A percentile compares a stretch with the other conserved stretches of the same genome.
These are phyloP conservation scores for Neophaeococcomyces aloes DNA, from an alignment of 2,329 filamentous ascomycete genomes.

Conservation along the genomic window DNA sequence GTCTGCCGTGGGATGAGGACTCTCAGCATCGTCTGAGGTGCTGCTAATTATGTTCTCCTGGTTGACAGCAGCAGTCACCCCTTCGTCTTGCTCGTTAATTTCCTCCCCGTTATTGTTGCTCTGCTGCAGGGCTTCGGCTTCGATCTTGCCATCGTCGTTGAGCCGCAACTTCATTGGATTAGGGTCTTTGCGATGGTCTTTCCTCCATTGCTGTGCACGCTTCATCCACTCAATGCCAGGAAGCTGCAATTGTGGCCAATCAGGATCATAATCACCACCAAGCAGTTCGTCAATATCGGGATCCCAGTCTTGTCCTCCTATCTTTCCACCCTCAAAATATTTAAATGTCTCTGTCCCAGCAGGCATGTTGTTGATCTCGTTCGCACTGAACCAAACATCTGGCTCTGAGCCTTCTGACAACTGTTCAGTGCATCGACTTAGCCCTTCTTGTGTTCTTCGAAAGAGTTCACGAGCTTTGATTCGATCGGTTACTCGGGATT, in stretches of 20 bases:
- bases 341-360: not conserved
- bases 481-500: not conserved
- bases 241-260: not conserved
- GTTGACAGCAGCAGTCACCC: not conserved
- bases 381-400: not conserved
- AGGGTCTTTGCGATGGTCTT: not conserved
- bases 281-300: not conserved
- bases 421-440: not conserved
- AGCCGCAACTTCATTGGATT: not conserved
- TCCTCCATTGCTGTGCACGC: not conserved
- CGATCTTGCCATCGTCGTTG: not conserved
- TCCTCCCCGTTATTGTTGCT: not conserved
- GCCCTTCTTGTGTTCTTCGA: not conserved
- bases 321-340: not conserved
- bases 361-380: conserved; percentile 3
- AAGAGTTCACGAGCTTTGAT: not conserved
- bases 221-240: not conserved
- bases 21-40: not conserved
- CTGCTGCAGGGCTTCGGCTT: not conserved
- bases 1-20: not conserved
- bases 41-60: not conserved
- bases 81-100: not conserved
- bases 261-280: conserved; percentile 1
- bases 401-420: not conserved
- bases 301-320: not conserved